Evolutionary conservation across 2,329 filamentous ascomycete genomes (phyloP).

Genomic region (Colletotrichum sp.): DNA sequence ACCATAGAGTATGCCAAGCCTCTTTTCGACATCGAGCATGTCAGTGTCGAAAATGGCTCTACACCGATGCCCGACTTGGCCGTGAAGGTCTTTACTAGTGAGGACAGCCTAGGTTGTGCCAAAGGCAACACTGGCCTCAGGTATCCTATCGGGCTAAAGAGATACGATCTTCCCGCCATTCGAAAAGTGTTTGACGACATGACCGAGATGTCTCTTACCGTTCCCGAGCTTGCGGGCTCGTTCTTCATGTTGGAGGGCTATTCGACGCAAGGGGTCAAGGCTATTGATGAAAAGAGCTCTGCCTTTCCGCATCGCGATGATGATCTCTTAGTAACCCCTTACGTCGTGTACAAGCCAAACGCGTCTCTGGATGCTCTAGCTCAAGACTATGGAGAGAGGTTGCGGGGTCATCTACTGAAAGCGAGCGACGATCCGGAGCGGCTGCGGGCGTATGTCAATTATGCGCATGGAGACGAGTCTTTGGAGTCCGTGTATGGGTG

Average conservation of each 20-base stretch:
- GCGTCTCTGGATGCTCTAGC: constrained; percentile 29
- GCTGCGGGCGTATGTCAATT: constrained; percentile 36
- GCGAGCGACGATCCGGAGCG: constrained; percentile 24
- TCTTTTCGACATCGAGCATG: constrained; percentile 42
- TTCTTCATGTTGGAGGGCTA: constrained; percentile 21
- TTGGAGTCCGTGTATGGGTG: constrained; percentile 27
- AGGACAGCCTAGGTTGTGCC: constrained; percentile 41
- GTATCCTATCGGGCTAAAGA: constrained; percentile 47
- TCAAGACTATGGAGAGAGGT: constrained; percentile 35
- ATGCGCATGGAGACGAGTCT: constrained; percentile 35
- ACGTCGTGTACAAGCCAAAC: constrained; percentile 32
- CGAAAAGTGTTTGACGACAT: constrained; percentile 35
- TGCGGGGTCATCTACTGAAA: constrained; percentile 25
- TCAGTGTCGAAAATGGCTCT: constrained; percentile 29
- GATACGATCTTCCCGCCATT: constrained; percentile 35
- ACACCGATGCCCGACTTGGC: constrained; percentile 49
- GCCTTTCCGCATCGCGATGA: constrained; percentile 45
- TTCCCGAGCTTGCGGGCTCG: constrained; percentile 27
- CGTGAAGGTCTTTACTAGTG: constrained; percentile 41
- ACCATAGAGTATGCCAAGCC: constrained; percentile 42
- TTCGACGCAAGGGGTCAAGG: constrained; percentile 37
- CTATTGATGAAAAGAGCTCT: constrained; percentile 30
- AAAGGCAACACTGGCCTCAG: constrained; percentile 43
- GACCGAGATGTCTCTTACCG: constrained; percentile 36
- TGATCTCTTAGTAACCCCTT: constrained; percentile 31